Base-by-base conservation (phyloP, 208 protist genomes). In the Leishmania guyanensis region DNA sequence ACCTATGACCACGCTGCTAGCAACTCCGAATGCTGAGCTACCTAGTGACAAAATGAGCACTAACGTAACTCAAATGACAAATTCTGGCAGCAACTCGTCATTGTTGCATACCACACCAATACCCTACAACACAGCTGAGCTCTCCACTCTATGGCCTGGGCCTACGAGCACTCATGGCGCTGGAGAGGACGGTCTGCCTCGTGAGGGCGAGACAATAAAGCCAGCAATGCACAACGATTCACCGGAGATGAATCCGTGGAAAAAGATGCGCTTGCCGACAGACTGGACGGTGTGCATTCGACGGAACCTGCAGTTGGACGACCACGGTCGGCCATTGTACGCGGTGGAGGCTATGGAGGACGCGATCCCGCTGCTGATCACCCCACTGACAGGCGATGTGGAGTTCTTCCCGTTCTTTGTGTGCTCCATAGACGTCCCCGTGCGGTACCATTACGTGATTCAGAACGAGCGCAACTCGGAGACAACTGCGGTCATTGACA, bases 291-390 rank as follows among this genome's bases (percentile, higher is more conserved):
- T 74, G 64, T 86, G 83, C 79, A 80, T 83, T 33, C 78, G 76
- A 5, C 75, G 68, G 51, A 82, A 78, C 71, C 79, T 86, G n/a
- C 83, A 80, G 75, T 64, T 86, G 1, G 76, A 86, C 70, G 71
- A 64, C 51, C 12, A 3, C 51, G 79, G 79, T 8, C 56, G 39
- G 5, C 79, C 83, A 39, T 51, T 80, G 39, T 70, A 71, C 26
- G 53, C 58, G 33, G 75, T 80, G 33, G 62, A 75, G 62, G 54
- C 75, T 12, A 86, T 86, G 79, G 26, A 8, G 56, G 50, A 75
- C 54, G 88, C 80, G 10, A 84, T 91, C 65, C 88, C 88, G 50
- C 62, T 91, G 58, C 78, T 91, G 66, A 82, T 91, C 48, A 84
- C 82, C 36, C 88, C 88, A 43, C 77, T 91, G 51, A 89, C 80